These are phyloP conservation scores for Yarrowia sp. DNA, from an alignment of 805 yeast species.

Conservation along the genomic window DNA sequence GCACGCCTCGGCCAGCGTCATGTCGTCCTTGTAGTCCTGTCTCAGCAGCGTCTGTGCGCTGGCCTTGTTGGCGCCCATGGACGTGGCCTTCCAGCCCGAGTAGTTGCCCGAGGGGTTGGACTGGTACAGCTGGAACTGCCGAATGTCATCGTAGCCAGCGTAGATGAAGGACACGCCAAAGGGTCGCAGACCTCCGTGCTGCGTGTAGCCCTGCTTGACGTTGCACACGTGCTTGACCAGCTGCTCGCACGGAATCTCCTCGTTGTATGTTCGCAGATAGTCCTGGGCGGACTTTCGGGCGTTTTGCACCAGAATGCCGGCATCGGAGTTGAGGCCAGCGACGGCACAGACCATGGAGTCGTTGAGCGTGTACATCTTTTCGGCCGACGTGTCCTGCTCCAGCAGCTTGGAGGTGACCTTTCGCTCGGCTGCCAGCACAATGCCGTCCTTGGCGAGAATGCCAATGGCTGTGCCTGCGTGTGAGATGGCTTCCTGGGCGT, in stretches of 20 bases:
- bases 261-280: constrained; percentile 81
- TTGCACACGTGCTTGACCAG: constrained; percentile 87
- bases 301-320: constrained; percentile 79
- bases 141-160: constrained; percentile 91
- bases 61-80: constrained; percentile 93
- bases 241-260: constrained; percentile 89
- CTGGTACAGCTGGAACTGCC: constrained; percentile 87
- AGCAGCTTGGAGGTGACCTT: constrained; percentile 88
- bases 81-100: constrained; percentile 97
- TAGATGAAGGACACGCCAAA: constrained; percentile 95
- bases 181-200: constrained; percentile 97
- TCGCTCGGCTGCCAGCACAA: constrained; percentile 94
- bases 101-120: constrained; percentile 97
- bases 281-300: constrained; percentile 84
- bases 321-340: constrained; percentile 98
- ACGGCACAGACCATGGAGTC: constrained; percentile 88
- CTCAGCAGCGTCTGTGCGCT: constrained; percentile 94
- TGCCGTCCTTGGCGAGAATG: constrained; percentile 74
- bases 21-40: constrained; percentile 87
- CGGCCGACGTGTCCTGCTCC: constrained; percentile 91
- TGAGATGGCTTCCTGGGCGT: constrained; percentile 87
- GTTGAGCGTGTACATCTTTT: constrained; percentile 81
- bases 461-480: constrained; percentile 84
- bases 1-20: constrained; percentile 63
- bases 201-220: constrained; percentile 96